Evolutionary conservation across 192 early-diverging fungal genomes (phyloP).

Genomic region (Gaertneriomyces sp.): DNA sequence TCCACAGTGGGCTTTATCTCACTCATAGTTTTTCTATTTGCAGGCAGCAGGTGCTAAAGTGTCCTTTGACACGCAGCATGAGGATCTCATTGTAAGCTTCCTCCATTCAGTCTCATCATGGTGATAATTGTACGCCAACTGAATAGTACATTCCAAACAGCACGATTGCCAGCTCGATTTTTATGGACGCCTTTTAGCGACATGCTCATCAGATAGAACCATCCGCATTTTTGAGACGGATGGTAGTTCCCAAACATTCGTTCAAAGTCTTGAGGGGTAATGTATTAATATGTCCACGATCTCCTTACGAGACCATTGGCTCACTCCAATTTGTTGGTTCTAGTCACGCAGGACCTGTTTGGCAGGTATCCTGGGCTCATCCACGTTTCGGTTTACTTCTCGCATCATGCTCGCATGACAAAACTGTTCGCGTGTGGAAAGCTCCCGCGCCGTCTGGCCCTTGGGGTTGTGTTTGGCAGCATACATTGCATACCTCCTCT

Average conservation of each 20-base stretch:
- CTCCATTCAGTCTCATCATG: background rate
- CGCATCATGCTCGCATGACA: conserved; percentile 95
- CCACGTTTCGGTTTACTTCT: conserved; percentile 95
- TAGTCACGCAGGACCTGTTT: conserved; percentile 97
- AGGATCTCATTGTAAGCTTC: conserved; percentile 77
- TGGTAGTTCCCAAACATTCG: conserved; percentile 61
- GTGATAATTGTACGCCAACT: background rate
- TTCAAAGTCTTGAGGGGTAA: conserved; percentile 73
- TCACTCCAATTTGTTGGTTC: background rate
- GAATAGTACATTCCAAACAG: conserved; percentile 19
- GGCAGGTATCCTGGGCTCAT: conserved; percentile 99
- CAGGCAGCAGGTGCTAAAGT: conserved; percentile 30
- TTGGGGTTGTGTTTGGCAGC: conserved; percentile 82
- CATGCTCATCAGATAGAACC: conserved; percentile 93
- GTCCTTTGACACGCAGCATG: conserved; percentile 80
- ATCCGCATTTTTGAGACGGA: conserved; percentile 92
- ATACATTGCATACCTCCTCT: conserved; percentile 82
- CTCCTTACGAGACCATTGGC: background rate
- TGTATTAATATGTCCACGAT: background rate
- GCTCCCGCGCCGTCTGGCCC: conserved; percentile 66
- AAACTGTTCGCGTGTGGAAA: conserved; percentile 94
- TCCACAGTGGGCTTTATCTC: no score
- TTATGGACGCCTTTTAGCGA: conserved; percentile 89
- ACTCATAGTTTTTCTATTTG: no score
- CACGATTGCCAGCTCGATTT: conserved; percentile 82